Percentiles rank a stretch among this genome's conserved stretches.
Conservation (phyloP, 345 rosid genomes). For the Firmiana major region DNA sequence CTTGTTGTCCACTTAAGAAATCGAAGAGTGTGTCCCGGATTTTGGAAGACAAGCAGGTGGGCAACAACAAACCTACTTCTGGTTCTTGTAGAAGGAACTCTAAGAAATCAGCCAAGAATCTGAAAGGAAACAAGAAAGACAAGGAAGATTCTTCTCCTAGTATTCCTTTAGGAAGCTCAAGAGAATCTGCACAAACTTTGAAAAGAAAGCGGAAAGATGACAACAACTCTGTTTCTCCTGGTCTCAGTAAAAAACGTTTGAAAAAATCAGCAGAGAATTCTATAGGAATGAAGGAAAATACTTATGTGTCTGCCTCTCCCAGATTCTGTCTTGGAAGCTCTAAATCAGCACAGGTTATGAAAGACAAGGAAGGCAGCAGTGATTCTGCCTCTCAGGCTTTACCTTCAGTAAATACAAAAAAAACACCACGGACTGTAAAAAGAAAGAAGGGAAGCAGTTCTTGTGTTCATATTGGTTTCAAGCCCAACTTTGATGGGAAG, state of each 20-base stretch:
- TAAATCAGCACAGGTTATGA: background rate
- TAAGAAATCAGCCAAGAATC: background rate
- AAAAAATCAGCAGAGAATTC: background rate
- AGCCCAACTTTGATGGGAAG: background rate
- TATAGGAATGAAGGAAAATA: background rate
- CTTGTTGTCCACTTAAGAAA: slow-evolving; percentile 4
- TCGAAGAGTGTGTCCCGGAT: slow-evolving; percentile 14
- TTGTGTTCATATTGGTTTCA: background rate
- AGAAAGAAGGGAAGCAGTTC: background rate
- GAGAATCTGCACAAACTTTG: background rate
- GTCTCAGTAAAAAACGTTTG: background rate
- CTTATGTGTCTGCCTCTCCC: background rate
- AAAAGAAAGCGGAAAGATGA: slow-evolving; percentile 3
- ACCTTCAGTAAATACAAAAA: background rate
- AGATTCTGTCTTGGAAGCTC: background rate
- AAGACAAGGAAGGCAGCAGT: background rate
- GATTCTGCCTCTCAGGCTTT: background rate
- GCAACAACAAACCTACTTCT: background rate
- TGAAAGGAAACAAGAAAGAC: background rate
- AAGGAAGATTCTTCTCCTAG: background rate
- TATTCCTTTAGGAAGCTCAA: background rate
- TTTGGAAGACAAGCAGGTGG: slow-evolving; percentile 12
- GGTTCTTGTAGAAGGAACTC: background rate
- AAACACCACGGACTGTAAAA: background rate
- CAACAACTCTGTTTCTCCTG: background rate